A percentile compares a stretch with the other conserved stretches of the same genome.
These are phyloP conservation scores for Phytophthora constricta DNA, from an alignment of 352 stramenopile species.

Conservation along the genomic window DNA sequence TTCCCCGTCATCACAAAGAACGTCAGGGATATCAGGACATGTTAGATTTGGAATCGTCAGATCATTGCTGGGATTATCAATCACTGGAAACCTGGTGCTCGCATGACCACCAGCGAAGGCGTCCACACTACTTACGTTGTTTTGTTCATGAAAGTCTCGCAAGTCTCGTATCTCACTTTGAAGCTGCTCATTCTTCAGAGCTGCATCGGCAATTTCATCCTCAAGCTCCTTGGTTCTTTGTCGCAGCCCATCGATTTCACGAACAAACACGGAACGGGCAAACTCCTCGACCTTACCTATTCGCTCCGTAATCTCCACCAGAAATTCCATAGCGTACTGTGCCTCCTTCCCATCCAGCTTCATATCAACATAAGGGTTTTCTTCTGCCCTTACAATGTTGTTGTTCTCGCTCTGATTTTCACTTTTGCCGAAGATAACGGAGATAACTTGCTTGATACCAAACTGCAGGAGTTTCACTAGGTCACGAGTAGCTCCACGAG, in stretches of 20 bases:
- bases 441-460: constrained; percentile 53
- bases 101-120: constrained; percentile 8
- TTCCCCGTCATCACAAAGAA: neutral
- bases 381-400: neutral
- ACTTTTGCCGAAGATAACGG: constrained; percentile 24
- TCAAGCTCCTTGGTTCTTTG: constrained; percentile 17
- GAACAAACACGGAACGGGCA: constrained; percentile 41
- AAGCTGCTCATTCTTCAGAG: constrained; percentile 35
- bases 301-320: constrained; percentile 47
- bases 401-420: constrained; percentile 11
- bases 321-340: constrained; percentile 54
- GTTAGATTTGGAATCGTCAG: constrained; percentile 15
- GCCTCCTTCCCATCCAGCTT: constrained; percentile 39
- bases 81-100: neutral
- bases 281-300: constrained; percentile 50
- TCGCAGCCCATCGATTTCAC: constrained; percentile 31
- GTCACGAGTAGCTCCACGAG: constrained; percentile 46
- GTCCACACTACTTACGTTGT: constrained; percentile 19
- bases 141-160: constrained; percentile 52
- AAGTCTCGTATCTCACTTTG: constrained; percentile 50
- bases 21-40: constrained; percentile 4
- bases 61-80: constrained; percentile 25
- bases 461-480: constrained; percentile 57
- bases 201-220: constrained; percentile 11
- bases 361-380: neutral